Percentiles rank a stretch among this genome's conserved stretches.
Evolutionary conservation across 208 protist genomes (phyloP).

Genomic region (Tetramitus jugosus): DNA sequence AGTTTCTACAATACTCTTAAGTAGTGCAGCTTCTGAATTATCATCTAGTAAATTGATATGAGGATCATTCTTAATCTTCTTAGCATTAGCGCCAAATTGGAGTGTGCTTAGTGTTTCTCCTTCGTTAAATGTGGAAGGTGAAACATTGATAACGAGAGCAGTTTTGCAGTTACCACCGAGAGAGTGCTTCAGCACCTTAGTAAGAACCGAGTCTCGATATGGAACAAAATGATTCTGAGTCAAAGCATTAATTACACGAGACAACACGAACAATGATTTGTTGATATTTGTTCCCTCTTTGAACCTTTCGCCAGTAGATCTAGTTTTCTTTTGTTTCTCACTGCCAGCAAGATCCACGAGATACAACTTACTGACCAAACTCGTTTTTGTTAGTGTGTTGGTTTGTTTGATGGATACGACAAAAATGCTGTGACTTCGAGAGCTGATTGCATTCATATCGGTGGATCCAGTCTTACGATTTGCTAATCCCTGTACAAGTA

Average conservation of each 20-base stretch:
- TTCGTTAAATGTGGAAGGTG: conserved; percentile 56
- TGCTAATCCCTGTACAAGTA: no score
- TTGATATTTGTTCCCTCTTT: conserved; percentile 84
- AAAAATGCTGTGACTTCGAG: conserved; percentile 69
- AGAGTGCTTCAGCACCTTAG: background rate
- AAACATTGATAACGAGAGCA: conserved; percentile 65
- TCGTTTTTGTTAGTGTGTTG: background rate
- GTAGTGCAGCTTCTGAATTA: conserved; percentile 40
- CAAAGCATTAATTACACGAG: conserved; percentile 67
- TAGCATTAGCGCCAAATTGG: conserved; percentile 44
- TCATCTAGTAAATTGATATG: conserved; percentile 46
- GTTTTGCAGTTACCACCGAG: conserved; percentile 75
- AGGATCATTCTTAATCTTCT: conserved; percentile 51
- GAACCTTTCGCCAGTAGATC: conserved; percentile 58
- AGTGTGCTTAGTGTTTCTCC: conserved; percentile 74
- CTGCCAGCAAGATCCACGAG: conserved; percentile 75
- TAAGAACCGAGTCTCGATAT: conserved; percentile 1
- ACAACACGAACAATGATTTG: conserved; percentile 66
- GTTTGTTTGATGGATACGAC: conserved; percentile 47
- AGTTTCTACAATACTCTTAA: conserved; percentile 41
- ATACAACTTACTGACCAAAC: conserved; percentile 64
- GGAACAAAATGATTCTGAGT: conserved; percentile 44
- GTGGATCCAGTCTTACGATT: conserved; percentile 70
- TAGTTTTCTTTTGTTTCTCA: conserved; percentile 72
- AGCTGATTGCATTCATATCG: conserved; percentile 66